phyloP scores from a whole-genome alignment of 192 early-diverging fungal species.

The Pecoramyces ruminantium region DNA sequence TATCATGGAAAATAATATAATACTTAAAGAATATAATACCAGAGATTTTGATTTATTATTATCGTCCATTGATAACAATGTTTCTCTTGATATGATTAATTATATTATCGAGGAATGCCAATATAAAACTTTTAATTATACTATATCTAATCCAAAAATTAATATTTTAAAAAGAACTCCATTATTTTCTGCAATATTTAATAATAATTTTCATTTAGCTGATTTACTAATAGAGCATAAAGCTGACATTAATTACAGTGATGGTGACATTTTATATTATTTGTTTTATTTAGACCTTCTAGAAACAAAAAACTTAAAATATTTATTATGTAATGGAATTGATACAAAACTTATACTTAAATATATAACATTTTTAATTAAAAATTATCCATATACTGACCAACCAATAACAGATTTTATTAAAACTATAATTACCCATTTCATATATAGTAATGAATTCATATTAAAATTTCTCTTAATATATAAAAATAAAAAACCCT shows the following conservation, averaged over 20 bases:
- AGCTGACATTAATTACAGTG: not conserved
- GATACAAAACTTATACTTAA: not conserved
- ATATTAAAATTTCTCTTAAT: not conserved
- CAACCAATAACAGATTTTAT: not conserved
- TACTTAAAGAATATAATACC: not conserved
- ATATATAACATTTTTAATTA: not conserved
- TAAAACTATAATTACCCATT: not conserved
- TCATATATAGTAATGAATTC: not conserved
- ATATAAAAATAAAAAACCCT: not conserved
- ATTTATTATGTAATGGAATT: not conserved
- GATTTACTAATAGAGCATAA: not conserved
- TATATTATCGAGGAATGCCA: not conserved
- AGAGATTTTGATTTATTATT: not conserved
- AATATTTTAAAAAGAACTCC: not conserved
- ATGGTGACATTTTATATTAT: not conserved
- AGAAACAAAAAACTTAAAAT: not conserved
- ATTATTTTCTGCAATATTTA: not conserved
- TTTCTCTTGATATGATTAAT: not conserved
- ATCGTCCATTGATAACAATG: not conserved
- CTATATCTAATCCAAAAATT: not conserved
- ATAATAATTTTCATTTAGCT: not conserved
- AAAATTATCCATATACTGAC: not conserved
- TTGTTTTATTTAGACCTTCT: not conserved
- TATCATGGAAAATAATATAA: not conserved
- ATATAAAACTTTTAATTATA: not conserved